Evolutionary conservation across 2,329 filamentous ascomycete genomes (phyloP), one percentile per base, ranked within the genome.

Genomic region (Claviceps lovelessii): DNA sequence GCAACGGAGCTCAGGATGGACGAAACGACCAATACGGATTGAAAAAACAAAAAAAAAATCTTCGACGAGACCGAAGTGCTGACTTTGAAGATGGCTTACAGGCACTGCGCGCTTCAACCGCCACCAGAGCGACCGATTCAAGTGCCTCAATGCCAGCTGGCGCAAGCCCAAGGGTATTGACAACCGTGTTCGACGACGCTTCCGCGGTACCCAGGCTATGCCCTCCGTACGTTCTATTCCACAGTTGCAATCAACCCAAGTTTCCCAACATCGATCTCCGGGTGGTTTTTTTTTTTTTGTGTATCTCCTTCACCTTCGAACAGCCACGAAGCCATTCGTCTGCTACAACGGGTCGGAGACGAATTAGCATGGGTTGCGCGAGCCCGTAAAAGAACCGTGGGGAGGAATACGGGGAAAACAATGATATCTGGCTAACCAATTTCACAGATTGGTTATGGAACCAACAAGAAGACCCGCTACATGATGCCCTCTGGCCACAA

Each of bases 111-210:
- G 80, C 79, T 98, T 97, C 86, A 84, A 83, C 77, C 88, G 93
- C 74, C 93, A 98, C 80, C 93, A 98, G 85, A 88, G 83, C 76
- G 93, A 97, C 78, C 85, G 85, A 73, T 98, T 95, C 82, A 95
- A 85, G 80, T 85, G 93, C 73, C 85, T 97, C 66, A 85, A 81
- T 72, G 73, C 86, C 65, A 85, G 83, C 82, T 98, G 93, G 93
- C 87, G 93, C 79, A 98, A 97, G 84, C 93, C 93, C 67, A 98
- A 98, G 88, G 93, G 93, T 89, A 98, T 98, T 77, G 93, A 98
- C 80, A 95, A 90, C 81, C 81, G 88, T 70, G 91, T 98, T 73
- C 88, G 93, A 74, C 85, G 93, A 82, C 88, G 93, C 66, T 98
- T 98, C 83, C 90, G 88, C 78, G 89, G 93, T 71, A 88, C 88